Percentiles rank a stretch among this genome's conserved stretches.
These are phyloP conservation scores for Gastrolobium bilobum DNA, from an alignment of 306 rosid species.

Conservation along the genomic window DNA sequence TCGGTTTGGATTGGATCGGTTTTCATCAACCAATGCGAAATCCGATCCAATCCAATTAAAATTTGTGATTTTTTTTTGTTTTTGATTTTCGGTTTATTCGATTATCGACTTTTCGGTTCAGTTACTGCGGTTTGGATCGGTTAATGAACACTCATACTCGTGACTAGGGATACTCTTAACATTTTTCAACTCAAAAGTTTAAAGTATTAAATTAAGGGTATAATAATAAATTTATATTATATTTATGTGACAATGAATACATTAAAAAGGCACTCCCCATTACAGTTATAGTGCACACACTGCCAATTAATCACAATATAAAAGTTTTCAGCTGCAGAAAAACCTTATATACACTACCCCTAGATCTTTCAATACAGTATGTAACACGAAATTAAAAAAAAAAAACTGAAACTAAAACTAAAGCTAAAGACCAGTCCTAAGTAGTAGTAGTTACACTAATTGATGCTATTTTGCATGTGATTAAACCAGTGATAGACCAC, in stretches of 20 bases:
- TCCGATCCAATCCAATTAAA: too few species aligned
- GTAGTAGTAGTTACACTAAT: background rate
- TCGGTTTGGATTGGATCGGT: too few species aligned
- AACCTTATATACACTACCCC: background rate
- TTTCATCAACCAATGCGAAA: too few species aligned
- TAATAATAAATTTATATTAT: too few species aligned
- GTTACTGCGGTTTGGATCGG: too few species aligned
- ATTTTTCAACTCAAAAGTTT: too few species aligned
- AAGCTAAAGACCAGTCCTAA: background rate
- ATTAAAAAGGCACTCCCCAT: background rate
- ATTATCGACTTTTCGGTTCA: too few species aligned
- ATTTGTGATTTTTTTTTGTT: too few species aligned
- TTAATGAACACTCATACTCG: too few species aligned
- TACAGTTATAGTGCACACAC: background rate
- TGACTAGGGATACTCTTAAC: too few species aligned
- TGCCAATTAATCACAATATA: background rate
- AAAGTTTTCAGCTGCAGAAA: background rate
- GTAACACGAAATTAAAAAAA: background rate
- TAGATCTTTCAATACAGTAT: slow-evolving; percentile 13
- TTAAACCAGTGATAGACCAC: background rate
- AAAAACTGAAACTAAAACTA: background rate
- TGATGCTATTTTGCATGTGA: background rate
- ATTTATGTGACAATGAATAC: background rate
- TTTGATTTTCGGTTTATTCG: too few species aligned
- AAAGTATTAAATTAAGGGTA: too few species aligned